Base-by-base conservation (phyloP, 208 protist genomes). In the Lotmaria passim region DNA sequence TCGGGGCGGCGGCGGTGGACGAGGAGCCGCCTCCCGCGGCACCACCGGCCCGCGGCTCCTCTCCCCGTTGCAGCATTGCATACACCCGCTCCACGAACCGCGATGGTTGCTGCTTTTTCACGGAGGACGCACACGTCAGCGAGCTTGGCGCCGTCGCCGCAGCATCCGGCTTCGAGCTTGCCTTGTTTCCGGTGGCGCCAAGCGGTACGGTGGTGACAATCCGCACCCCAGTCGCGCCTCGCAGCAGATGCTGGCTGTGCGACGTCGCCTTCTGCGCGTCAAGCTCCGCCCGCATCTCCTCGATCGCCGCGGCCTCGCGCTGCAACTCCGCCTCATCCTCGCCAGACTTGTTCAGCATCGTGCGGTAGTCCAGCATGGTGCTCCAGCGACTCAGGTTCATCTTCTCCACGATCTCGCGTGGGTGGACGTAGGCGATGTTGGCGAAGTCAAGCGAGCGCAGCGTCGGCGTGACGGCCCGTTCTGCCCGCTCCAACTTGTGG, bases 301-400 rank as follows among this genome's bases (percentile, higher is more conserved):
- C 58, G 10, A 79, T 56, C 7, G 67, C 65, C 0, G 53, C 63
- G 19, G 39, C 34, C 64, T 77, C 79, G 28, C 60, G 51, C 50
- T 36, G 52, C 38, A 69, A 24, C 59, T 53, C 44, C 4, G 50
- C 58, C 23, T 43, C 52, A 7, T 50, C 34, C 48, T 66, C 51
- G 3, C 38, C 23, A 21, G 57, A 24, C 31, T 33, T n/a, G 71
- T 67, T 57, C 43, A 77, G 19, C 53, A 70, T 36, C 26, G 43
- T 61, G 68, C 70, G 79, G 67, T 92, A 97, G 67, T 93, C 79
- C 1, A 94, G 76, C 46, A 95, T 83, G n/a, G 81, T 93, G 53
- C 63, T 81, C 84, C 87, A 92, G 26, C 92, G 89, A 48, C 85
- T 89, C 10, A 93, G 60, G 71, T 91, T 93, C 73, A 94, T 87